Percentiles rank a stretch among this genome's conserved stretches.
These are phyloP conservation scores for Acacia concinna DNA, from an alignment of 331 rosid genomes.

Conservation along the genomic window DNA sequence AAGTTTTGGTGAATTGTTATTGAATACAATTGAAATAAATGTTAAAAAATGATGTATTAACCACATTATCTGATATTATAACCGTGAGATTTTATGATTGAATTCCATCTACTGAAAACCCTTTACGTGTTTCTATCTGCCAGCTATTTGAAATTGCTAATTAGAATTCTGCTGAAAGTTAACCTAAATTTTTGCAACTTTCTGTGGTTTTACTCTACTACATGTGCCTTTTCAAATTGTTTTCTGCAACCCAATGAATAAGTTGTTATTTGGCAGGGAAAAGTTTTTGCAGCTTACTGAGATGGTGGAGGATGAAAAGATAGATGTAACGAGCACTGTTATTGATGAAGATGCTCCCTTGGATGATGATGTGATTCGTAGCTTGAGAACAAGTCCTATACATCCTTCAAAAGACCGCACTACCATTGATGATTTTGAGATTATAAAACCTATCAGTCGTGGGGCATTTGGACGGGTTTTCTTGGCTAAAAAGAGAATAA, in stretches of 20 bases:
- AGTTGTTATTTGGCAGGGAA: constrained; percentile 65
- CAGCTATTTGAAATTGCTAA: background rate
- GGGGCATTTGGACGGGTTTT: constrained; percentile 99
- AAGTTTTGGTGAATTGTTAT: constrained; percentile 2
- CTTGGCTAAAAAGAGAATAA: constrained; percentile 96
- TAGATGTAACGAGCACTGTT: constrained; percentile 67
- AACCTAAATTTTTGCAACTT: background rate
- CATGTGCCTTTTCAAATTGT: constrained; percentile 21
- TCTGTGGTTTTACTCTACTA: background rate
- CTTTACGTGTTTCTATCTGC: constrained; percentile 4
- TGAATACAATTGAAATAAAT: background rate
- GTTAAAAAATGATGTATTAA: background rate
- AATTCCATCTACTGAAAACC: constrained; percentile 9
- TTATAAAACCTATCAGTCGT: constrained; percentile 94
- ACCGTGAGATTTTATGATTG: background rate
- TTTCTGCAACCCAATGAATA: constrained; percentile 23
- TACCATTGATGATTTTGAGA: constrained; percentile 92
- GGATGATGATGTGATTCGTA: constrained; percentile 91
- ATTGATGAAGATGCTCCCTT: constrained; percentile 88
- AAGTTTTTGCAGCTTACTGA: constrained; percentile 96
- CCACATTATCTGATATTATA: background rate
- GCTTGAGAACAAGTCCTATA: constrained; percentile 92
- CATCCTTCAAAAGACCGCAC: constrained; percentile 93
- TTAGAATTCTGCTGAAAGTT: background rate
- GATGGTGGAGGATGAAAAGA: constrained; percentile 87